Base-by-base conservation (phyloP, 768 basidiomycete genomes). In the Collybia sp. region DNA sequence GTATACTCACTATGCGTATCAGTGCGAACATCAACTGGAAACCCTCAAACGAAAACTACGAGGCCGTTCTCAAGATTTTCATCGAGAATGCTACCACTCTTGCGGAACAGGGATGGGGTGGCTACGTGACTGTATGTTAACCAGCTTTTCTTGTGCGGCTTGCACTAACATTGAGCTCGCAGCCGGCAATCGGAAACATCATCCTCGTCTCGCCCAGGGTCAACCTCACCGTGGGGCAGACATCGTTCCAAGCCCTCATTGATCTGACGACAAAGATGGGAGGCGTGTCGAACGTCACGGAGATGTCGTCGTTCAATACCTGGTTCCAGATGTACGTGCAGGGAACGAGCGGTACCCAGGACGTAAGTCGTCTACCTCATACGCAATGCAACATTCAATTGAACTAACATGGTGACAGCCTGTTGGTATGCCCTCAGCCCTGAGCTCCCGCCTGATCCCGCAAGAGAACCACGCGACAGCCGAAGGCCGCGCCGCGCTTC, bases 171-270 rank as follows among this genome's bases (percentile, higher is more conserved):
- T 16, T 31, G 16, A 19, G 12, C 32, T 30, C 30, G 12, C 39
- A 59, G 58, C 53, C 58, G 8, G 43, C 52, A 6, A 46, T 48
- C 15, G 58, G 58, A 19, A 59, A 53, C 32, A 48, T 58, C 3
- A 40, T 52, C 49, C 56, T 66, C 37, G 62, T 64, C 10, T 65
- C 54, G 17, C 67, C 70, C 0, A 49, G 52, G 12, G 50, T 65
- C 0, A 54, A 50, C 39, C 25, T 50, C 9, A 49, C 49, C 0
- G 53, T 54, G 6, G 70, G 67, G 5, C 35, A 54, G 30, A 45
- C 48, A 6, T 61, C 62, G 6, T 58, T 69, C 56, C 50, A 58
- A n/a, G 44, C 58, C 3, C 42, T 61, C 12, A 44, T 59, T 12
- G 48, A 54, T 31, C 42, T 61, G n/a, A 51, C 57, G 10, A 45